Percentiles rank a stretch among this genome's conserved stretches.
Conservation (phyloP, 495 filamentous ascomycete species). For the Coniosporium apollinis region DNA sequence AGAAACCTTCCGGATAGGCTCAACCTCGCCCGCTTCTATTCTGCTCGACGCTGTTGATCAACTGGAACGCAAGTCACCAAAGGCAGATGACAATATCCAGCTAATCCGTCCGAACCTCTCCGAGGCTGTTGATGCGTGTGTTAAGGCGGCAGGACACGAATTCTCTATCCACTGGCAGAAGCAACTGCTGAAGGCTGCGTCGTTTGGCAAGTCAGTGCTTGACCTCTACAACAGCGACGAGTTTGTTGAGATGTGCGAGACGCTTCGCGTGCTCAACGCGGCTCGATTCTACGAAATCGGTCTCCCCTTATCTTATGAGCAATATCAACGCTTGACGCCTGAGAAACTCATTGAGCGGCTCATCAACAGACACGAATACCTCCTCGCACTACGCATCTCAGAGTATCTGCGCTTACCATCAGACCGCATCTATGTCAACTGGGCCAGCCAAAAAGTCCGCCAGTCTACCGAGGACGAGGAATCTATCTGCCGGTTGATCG, state of each 20-base stretch:
- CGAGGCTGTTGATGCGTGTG: constrained; percentile 82
- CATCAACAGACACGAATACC: constrained; percentile 76
- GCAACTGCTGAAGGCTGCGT: constrained; percentile 81
- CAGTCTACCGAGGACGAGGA: constrained; percentile 74
- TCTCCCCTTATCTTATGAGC: constrained; percentile 79
- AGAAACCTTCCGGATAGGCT: constrained; percentile 75
- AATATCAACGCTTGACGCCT: constrained; percentile 73
- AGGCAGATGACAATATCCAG: constrained; percentile 94
- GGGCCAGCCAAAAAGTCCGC: constrained; percentile 89
- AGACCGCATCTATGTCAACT: constrained; percentile 85
- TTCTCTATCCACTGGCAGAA: constrained; percentile 88
- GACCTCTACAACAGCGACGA: constrained; percentile 95
- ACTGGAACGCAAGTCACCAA: constrained; percentile 83
- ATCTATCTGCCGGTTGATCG: constrained; percentile 69
- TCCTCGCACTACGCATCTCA: constrained; percentile 78
- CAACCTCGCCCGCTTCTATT: constrained; percentile 73
- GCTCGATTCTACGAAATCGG: constrained; percentile 83
- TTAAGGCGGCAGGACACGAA: constrained; percentile 82
- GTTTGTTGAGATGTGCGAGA: constrained; percentile 97
- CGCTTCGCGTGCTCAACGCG: constrained; percentile 78
- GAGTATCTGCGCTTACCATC: constrained; percentile 75
- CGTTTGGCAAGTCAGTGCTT: constrained; percentile 90
- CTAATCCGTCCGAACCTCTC: constrained; percentile 72
- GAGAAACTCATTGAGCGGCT: constrained; percentile 74
- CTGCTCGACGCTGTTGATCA: constrained; percentile 84